Conservation (phyloP, 2,329 filamentous ascomycete species). For the Claviceps sp. region DNA sequence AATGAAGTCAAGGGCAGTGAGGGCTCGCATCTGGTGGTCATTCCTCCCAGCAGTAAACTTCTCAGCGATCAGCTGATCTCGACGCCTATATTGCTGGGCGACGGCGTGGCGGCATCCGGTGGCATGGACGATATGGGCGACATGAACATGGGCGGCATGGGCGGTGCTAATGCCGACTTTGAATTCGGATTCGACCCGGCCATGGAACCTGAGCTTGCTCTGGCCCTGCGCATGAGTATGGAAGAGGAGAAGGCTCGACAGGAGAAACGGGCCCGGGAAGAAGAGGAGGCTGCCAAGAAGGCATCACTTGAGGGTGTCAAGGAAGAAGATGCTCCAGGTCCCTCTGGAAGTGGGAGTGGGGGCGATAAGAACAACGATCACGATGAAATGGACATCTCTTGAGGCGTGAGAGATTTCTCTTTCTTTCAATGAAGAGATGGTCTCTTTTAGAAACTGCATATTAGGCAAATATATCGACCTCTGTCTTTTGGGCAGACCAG, state of each 20-base stretch:
- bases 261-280: constrained; percentile 69
- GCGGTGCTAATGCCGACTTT: constrained; percentile 50
- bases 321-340: constrained; percentile 57
- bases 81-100: constrained; percentile 79
- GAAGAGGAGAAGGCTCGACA: constrained; percentile 94
- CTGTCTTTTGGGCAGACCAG: background rate
- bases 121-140: constrained; percentile 43
- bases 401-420: constrained; percentile 13
- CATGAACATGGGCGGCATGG: constrained; percentile 42
- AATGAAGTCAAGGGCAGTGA: constrained; percentile 84
- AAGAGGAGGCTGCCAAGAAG: constrained; percentile 60
- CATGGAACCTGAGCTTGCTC: constrained; percentile 82
- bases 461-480: background rate
- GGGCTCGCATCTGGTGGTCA: constrained; percentile 79
- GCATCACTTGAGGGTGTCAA: constrained; percentile 69
- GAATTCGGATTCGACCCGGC: constrained; percentile 79
- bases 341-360: constrained; percentile 26
- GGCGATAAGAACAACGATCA: constrained; percentile 42
- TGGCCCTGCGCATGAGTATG: constrained; percentile 93
- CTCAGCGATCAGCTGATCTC: constrained; percentile 85
- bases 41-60: constrained; percentile 81
- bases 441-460: constrained; percentile 20
- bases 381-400: constrained; percentile 63
- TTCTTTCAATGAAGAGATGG: constrained; percentile 1
- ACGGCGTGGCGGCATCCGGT: constrained; percentile 39